Evolutionary conservation across 306 rosid genomes (phyloP).

Genomic region (Pterocarpus santalinus): DNA sequence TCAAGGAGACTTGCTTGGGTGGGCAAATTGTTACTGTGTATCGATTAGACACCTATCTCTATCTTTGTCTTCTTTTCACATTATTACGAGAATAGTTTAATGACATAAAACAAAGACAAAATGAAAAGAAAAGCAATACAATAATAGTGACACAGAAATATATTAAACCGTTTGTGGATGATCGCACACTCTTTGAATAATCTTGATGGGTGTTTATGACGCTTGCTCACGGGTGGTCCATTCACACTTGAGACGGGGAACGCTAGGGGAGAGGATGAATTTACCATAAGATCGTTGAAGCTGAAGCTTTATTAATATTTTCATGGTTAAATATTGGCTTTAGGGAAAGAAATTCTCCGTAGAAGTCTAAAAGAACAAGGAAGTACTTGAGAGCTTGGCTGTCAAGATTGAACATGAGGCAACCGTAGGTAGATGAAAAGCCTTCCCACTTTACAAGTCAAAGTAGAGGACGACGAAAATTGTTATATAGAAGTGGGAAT

Average conservation of each 20-base stretch:
- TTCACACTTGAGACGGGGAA: not conserved
- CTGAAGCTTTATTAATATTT: not conserved
- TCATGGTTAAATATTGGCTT: not conserved
- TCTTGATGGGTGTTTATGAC: not conserved
- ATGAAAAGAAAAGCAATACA: not conserved
- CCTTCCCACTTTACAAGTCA: too few relatives aligned
- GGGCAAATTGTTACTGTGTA: not conserved
- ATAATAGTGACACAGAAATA: not conserved
- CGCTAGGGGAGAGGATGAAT: not conserved
- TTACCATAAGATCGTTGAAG: too few relatives aligned
- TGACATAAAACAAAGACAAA: not conserved
- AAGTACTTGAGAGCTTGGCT: too few relatives aligned
- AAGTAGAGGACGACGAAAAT: too few relatives aligned
- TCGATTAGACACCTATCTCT: conserved; percentile 36
- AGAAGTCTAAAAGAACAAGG: too few relatives aligned
- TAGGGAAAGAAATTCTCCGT: not conserved
- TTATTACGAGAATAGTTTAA: not conserved
- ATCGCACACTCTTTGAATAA: conserved; percentile 15
- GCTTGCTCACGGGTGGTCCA: conserved; percentile 33
- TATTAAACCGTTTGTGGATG: not conserved
- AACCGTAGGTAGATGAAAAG: too few relatives aligned
- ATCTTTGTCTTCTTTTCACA: conserved; percentile 38
- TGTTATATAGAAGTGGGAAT: too few relatives aligned
- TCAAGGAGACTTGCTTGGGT: conserved; percentile 4
- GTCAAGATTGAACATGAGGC: too few relatives aligned